Conservation (phyloP, 371 early-diverging fungal species). For the Zychaea mexicana region DNA sequence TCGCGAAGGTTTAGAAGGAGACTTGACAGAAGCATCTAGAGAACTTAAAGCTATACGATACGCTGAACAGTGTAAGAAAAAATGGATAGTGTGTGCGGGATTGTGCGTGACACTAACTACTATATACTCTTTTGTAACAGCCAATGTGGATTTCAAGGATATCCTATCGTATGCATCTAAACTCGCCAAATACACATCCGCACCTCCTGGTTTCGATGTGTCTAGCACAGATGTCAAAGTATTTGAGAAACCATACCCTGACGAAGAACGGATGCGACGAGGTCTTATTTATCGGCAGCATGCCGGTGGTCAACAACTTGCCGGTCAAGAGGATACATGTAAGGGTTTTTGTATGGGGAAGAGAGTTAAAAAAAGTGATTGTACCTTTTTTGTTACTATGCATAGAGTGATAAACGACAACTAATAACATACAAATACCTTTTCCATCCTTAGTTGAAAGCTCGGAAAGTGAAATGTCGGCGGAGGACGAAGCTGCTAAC, state of each 20-base stretch:
- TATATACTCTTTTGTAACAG: slow-evolving; percentile 14
- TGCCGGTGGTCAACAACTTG: slow-evolving; percentile 17
- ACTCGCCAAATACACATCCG: slow-evolving; percentile 8
- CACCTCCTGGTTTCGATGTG: slow-evolving; percentile 27
- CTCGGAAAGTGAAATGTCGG: slow-evolving; percentile 39
- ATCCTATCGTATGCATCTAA: slow-evolving; percentile 50
- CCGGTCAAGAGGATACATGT: slow-evolving; percentile 36
- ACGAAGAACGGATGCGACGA: slow-evolving; percentile 53
- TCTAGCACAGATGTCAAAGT: slow-evolving; percentile 38
- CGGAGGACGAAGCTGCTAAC: slow-evolving; percentile 21
- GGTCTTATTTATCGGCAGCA: slow-evolving; percentile 51
- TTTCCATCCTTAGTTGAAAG: slow-evolving; percentile 32
- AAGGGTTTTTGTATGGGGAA: slow-evolving; percentile 1
- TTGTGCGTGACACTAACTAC: neutral
- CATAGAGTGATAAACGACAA: neutral
- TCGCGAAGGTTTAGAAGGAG: slow-evolving; percentile 31
- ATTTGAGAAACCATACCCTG: slow-evolving; percentile 57
- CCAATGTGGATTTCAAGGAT: slow-evolving; percentile 50
- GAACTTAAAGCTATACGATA: slow-evolving; percentile 40
- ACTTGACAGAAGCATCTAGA: slow-evolving; percentile 31
- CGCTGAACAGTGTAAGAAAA: slow-evolving; percentile 35
- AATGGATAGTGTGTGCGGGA: neutral
- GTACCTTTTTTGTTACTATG: neutral
- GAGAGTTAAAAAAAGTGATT: neutral
- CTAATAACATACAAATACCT: neutral